Conservation (phyloP, 1,284 basidiomycete genomes). For the Calocybe gambosa region DNA sequence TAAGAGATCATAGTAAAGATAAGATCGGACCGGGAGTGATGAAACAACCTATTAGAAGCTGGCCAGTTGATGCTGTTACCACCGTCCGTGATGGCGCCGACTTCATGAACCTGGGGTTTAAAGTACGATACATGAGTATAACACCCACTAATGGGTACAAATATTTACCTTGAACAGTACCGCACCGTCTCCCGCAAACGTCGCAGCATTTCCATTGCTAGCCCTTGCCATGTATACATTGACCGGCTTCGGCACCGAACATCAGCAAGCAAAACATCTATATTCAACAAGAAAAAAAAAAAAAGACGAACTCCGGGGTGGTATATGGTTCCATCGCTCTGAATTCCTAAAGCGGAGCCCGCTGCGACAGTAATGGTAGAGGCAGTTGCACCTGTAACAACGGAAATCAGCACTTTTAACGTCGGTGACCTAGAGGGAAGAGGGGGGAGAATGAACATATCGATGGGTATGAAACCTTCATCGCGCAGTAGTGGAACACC, state of each 20-base stretch:
- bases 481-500: neutral
- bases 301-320: slow-evolving; percentile 29
- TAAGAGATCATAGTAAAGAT: neutral
- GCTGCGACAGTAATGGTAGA: slow-evolving; percentile 27
- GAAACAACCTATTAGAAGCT: slow-evolving; percentile 21
- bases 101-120: slow-evolving; percentile 29
- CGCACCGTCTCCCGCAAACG: slow-evolving; percentile 30
- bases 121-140: neutral
- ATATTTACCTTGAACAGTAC: slow-evolving; percentile 34
- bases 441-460: no score
- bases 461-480: neutral
- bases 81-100: slow-evolving; percentile 34
- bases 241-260: slow-evolving; percentile 19
- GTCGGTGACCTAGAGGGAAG: slow-evolving; percentile 23
- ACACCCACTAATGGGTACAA: neutral
- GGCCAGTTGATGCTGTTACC: slow-evolving; percentile 35
- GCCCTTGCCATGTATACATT: slow-evolving; percentile 38
- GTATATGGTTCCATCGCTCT: slow-evolving; percentile 29
- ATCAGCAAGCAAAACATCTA: no score
- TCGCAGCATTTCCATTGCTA: slow-evolving; percentile 24
- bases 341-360: slow-evolving; percentile 26
- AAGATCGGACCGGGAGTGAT: neutral
- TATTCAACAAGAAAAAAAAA: no score
- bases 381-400: slow-evolving; percentile 31
- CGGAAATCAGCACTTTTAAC: slow-evolving; percentile 32